These are phyloP conservation scores for Chloris gayana DNA, from an alignment of 176 grass and related monocot species.

Conservation along the genomic window DNA sequence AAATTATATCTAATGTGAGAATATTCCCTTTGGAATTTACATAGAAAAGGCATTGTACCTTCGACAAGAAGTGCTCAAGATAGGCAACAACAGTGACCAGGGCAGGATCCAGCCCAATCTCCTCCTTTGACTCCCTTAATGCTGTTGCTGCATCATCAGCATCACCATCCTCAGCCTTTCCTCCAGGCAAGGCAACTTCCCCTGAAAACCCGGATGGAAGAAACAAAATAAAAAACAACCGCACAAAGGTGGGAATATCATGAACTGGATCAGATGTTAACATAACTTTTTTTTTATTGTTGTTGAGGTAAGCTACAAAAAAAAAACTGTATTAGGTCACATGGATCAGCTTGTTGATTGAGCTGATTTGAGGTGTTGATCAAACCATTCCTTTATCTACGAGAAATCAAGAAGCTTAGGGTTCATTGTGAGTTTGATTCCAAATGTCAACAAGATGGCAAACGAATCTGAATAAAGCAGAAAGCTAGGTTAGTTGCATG, in stretches of 20 bases:
- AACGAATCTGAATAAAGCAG: constrained; percentile 12
- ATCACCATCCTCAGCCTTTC: constrained; percentile 69
- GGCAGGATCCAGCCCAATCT: constrained; percentile 65
- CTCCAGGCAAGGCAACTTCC: constrained; percentile 76
- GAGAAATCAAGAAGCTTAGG: not conserved
- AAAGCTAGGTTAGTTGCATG: not conserved
- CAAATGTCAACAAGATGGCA: constrained; percentile 12
- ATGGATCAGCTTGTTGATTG: not conserved
- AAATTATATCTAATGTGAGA: not conserved
- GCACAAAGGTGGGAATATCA: not conserved
- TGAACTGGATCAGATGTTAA: not conserved
- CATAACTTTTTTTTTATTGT: not conserved
- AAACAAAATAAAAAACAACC: not conserved
- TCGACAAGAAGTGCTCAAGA: constrained; percentile 69
- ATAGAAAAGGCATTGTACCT: constrained; percentile 31
- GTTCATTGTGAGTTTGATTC: constrained; percentile 1
- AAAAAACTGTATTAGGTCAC: not conserved
- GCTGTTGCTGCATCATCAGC: constrained; percentile 68
- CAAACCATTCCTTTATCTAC: not conserved
- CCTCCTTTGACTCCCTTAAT: constrained; percentile 64
- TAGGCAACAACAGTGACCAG: constrained; percentile 55
- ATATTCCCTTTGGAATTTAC: not conserved
- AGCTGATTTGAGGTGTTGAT: constrained; percentile 5
- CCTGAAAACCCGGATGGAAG: constrained; percentile 43
- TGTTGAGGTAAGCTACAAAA: not conserved